Evolutionary conservation across 805 yeast species (phyloP).

Genomic region (Phaffomyces thermotolerans): DNA sequence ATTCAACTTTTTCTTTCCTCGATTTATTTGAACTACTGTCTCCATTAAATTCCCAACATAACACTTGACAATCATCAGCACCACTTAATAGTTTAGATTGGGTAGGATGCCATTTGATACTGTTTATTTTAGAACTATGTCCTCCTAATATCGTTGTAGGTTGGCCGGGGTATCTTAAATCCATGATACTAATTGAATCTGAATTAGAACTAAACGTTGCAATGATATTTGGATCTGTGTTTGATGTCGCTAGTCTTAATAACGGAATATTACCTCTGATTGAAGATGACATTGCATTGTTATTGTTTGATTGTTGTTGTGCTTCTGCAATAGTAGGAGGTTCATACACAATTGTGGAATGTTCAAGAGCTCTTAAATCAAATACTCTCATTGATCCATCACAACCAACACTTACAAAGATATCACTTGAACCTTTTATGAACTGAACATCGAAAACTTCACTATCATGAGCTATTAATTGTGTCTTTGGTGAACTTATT

Average conservation of each 20-base stretch:
- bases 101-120: slow-evolving; percentile 79
- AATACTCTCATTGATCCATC: slow-evolving; percentile 93
- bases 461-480: slow-evolving; percentile 91
- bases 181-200: slow-evolving; percentile 60
- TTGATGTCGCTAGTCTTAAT: slow-evolving; percentile 69
- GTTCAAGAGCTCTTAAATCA: slow-evolving; percentile 83
- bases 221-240: slow-evolving; percentile 71
- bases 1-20: background rate
- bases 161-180: slow-evolving; percentile 80
- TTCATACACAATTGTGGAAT: slow-evolving; percentile 91
- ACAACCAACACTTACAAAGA: slow-evolving; percentile 89
- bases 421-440: slow-evolving; percentile 60
- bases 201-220: slow-evolving; percentile 78
- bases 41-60: slow-evolving; percentile 51
- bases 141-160: slow-evolving; percentile 69
- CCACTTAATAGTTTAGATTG: slow-evolving; percentile 56
- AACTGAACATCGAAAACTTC: slow-evolving; percentile 93
- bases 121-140: slow-evolving; percentile 61
- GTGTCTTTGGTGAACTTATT: slow-evolving; percentile 70
- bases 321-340: slow-evolving; percentile 32
- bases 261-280: slow-evolving; percentile 33
- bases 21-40: background rate
- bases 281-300: slow-evolving; percentile 4
- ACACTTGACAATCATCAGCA: slow-evolving; percentile 66
- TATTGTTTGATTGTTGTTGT: background rate